Base-by-base conservation (phyloP, 257 asterid species). In the Coffea canephora region DNA sequence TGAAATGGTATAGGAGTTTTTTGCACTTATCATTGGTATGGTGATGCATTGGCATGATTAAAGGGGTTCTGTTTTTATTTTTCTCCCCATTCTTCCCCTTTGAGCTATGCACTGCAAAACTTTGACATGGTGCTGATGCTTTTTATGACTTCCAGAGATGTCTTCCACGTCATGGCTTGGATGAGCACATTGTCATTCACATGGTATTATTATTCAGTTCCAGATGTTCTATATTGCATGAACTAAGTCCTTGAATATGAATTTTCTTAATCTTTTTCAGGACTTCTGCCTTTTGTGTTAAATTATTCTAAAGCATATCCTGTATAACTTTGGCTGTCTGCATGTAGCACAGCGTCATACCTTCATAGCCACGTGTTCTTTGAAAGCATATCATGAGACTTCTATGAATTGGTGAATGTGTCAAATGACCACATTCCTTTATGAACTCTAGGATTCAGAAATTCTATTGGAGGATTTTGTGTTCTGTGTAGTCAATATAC, bases 101-200 rank as follows among this genome's bases (percentile, higher is more conserved):
- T 31, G 31, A 31, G 31, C 76, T 61, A 76, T 43, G 16, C 10
- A n/a, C 46, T 25, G 34, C 13, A 68, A n/a, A 43, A 18, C 34
- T 52, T 43, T 74, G 66, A 73, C 14, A 43, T 67, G 66, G 36
- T 80, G 48, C 48, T 77, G 46, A 45, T 71, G 41, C 13, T 85
- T 66, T 80, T 76, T 9, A 79, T 82, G 72, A 14, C 67, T 79
- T 75, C 79, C 97, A 96, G 99, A 90, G 99, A 84, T 96, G 98
- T 82, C 98, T 94, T 75, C 91, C 93, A 34, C 92, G 90, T 81
- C 93, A 91, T 81, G 91, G 91, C 77, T 85, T 96, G 96, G 99
- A 94, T 70, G 99, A 96, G 88, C 97, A 91, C 89, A 88, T 96
- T 78, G 89, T 90, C 83, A 88, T 96, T 77, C 96, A 92, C 90